Base-by-base conservation (phyloP, 495 filamentous ascomycete genomes). In the Stereocaulon alpinum region DNA sequence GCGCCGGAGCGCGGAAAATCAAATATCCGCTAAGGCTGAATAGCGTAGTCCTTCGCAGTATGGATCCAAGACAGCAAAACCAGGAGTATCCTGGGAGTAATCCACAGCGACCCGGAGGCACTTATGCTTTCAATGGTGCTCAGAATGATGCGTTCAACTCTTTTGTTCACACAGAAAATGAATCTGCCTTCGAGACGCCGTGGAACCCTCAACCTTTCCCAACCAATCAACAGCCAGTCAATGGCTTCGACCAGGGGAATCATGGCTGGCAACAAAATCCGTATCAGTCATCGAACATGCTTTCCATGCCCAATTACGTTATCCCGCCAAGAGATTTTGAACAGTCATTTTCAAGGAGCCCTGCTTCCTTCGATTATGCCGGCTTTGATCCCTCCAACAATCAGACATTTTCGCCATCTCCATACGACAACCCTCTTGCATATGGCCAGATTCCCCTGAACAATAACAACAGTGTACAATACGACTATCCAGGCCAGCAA, bases 101-200 rank as follows among this genome's bases (percentile, higher is more conserved):
- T 55, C 49, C 44, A 17, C 17, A 49, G 22, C 55, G 58, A 22
- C 45, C 54, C 41, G 58, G 44, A 14, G 32, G 40, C 17, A 59
- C 27, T 22, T 67, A 65, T 61, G n/a, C 32, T 24, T 67, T 60
- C 55, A 61, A 61, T 48, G 47, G 32, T 11, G 37, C 49, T 11
- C 65, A 58, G 40, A 65, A 61, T 51, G 65, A 67, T 55, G 45
- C 65, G 2, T 67, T 67, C 55, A 65, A 59, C 44, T 61, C 65
- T 32, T 65, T 67, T 14, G 58, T 67, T 14, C 50, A 65, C 40
- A 61, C 58, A 15, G 64, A 66, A 34, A 60, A 68, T 62, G 66
- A 68, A 3, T 55, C 49, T 27, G 59, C 66, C 10, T 68, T 66
- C 52, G 57, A 64, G 32, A 54, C 57, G 10, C 51, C 61, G 9